Evolutionary conservation across 1,139 yeast genomes (phyloP).

Genomic region (Saccharomyces hybrid): DNA sequence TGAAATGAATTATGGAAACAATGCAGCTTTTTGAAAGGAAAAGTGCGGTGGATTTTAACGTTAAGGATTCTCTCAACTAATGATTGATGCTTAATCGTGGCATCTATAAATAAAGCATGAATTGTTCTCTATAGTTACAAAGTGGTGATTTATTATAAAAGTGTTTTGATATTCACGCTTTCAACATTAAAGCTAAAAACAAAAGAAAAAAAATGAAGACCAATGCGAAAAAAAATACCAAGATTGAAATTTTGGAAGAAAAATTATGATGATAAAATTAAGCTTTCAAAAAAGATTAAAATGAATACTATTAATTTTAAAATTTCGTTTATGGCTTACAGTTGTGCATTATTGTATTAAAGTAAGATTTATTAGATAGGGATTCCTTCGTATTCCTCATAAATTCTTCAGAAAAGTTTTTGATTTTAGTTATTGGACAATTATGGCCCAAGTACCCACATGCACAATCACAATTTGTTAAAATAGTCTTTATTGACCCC

Average conservation of each 20-base stretch:
- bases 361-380: not conserved
- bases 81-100: not conserved
- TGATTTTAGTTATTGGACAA: constrained; percentile 41
- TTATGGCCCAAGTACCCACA: constrained; percentile 40
- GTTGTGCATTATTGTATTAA: not conserved
- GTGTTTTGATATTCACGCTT: not conserved
- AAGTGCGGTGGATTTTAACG: not conserved
- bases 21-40: not conserved
- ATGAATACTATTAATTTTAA: not conserved
- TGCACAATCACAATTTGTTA: constrained; percentile 68
- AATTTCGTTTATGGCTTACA: not conserved
- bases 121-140: not conserved
- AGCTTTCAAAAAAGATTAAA: not conserved
- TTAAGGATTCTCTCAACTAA: not conserved
- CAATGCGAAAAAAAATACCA: not conserved
- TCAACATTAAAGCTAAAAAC: not conserved
- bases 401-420: not conserved
- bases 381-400: not conserved
- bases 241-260: not conserved
- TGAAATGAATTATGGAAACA: too few species aligned
- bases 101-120: not conserved
- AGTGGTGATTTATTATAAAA: not conserved
- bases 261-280: not conserved
- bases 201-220: not conserved
- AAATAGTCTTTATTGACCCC: constrained; percentile 51